phyloP scores from a whole-genome alignment of 352 stramenopile genomes.

The Phytophthora vignae region DNA sequence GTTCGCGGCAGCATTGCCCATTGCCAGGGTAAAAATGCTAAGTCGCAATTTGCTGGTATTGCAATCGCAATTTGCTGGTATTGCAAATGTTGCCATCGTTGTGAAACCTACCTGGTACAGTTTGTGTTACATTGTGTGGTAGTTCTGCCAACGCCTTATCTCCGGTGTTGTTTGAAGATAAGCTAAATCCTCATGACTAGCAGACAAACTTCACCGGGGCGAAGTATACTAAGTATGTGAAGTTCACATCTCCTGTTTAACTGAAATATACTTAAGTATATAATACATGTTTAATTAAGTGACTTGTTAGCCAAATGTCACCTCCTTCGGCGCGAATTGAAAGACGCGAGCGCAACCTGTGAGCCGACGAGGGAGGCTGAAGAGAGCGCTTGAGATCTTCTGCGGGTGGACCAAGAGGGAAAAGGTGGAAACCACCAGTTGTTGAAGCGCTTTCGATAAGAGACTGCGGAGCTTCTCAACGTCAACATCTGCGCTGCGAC shows the following conservation, averaged over 20 bases:
- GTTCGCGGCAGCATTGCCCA: background rate
- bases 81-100: background rate
- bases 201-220: background rate
- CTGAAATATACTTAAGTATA: too few species aligned
- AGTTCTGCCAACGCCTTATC: background rate
- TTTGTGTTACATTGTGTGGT: background rate
- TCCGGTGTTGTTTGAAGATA: background rate
- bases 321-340: too few species aligned
- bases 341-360: too few species aligned
- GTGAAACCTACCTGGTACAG: background rate
- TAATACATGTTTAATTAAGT: too few species aligned
- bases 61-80: background rate
- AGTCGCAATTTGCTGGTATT: background rate
- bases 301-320: too few species aligned
- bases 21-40: background rate
- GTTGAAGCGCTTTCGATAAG: background rate
- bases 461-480: background rate
- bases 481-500: background rate
- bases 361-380: too few species aligned
- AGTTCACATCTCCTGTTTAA: background rate
- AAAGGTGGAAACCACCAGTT: background rate
- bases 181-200: background rate
- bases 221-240: background rate
- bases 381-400: background rate
- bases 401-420: background rate